phyloP scores from a whole-genome alignment of 495 filamentous ascomycete genomes.

The Aspergillus hancockii region DNA sequence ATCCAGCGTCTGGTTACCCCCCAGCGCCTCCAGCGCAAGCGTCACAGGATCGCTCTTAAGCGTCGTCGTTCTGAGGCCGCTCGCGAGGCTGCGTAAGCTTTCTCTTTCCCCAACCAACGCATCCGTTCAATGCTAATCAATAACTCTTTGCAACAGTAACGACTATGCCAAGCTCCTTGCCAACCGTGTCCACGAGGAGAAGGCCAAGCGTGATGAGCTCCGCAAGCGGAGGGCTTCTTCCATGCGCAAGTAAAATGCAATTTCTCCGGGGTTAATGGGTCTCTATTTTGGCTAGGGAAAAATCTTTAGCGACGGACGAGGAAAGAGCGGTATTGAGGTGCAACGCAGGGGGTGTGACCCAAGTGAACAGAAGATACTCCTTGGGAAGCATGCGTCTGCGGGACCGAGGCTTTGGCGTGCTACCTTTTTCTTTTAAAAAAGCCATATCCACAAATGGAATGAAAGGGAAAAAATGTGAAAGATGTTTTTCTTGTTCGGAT shows the following conservation, averaged over 20 bases:
- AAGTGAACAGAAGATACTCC: conserved; percentile 9
- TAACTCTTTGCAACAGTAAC: conserved; percentile 45
- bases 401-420: conserved; percentile 9
- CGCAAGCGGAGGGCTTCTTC: conserved; percentile 96
- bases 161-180: conserved; percentile 93
- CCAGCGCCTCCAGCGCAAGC: conserved; percentile 99
- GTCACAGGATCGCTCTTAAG: conserved; percentile 95
- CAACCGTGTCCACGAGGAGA: conserved; percentile 93
- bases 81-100: conserved; percentile 97
- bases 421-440: conserved; percentile 5
- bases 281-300: conserved; percentile 32
- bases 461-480: conserved; percentile 14
- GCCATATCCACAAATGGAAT: conserved; percentile 10
- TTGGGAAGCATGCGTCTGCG: conserved; percentile 6
- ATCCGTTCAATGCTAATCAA: conserved; percentile 37
- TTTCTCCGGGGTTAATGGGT: conserved; percentile 41
- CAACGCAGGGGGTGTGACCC: conserved; percentile 12
- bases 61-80: conserved; percentile 89
- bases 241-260: conserved; percentile 81
- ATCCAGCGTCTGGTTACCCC: conserved; percentile 99
- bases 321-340: conserved; percentile 18
- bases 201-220: conserved; percentile 83
- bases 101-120: neutral
- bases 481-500: conserved; percentile 11
- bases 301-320: conserved; percentile 28